Percentiles rank a stretch among this genome's conserved stretches.
phyloP scores from a whole-genome alignment of 148 eudicot species.

The Vaccinium macrocarpon region DNA sequence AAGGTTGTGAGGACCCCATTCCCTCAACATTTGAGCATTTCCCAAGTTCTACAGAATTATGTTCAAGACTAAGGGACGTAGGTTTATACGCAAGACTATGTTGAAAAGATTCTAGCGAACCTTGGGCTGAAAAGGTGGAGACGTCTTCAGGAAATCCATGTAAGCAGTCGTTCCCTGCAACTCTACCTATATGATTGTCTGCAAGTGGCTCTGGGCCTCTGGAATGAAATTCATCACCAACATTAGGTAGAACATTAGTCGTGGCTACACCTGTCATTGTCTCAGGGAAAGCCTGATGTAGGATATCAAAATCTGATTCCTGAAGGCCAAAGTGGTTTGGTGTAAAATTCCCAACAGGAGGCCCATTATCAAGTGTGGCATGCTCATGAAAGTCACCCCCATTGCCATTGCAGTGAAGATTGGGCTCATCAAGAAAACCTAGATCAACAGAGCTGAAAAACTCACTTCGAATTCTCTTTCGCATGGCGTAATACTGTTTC shows the following conservation, averaged over 20 bases:
- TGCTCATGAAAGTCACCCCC: slow-evolving; percentile 36
- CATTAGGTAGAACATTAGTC: slow-evolving; percentile 26
- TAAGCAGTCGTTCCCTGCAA: slow-evolving; percentile 14
- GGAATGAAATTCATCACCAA: slow-evolving; percentile 27
- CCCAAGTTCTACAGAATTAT: slow-evolving; percentile 18
- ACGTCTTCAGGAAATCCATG: slow-evolving; percentile 24
- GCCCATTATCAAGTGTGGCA: slow-evolving; percentile 22
- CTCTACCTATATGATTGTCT: slow-evolving; percentile 25
- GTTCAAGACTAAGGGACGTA: slow-evolving; percentile 21
- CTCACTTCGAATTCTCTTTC: slow-evolving; percentile 66
- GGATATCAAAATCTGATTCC: slow-evolving; percentile 36
- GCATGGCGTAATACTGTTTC: slow-evolving; percentile 66
- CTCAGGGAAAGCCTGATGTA: slow-evolving; percentile 42
- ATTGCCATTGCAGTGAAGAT: slow-evolving; percentile 36
- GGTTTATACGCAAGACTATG: slow-evolving; percentile 14
- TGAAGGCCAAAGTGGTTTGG: slow-evolving; percentile 41
- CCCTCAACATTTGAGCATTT: slow-evolving; percentile 26
- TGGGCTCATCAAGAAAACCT: slow-evolving; percentile 46
- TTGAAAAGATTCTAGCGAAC: slow-evolving; percentile 22
- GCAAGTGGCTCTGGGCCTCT: slow-evolving; percentile 31
- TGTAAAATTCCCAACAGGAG: slow-evolving; percentile 34
- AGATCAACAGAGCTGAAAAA: slow-evolving; percentile 46
- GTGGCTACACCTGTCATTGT: slow-evolving; percentile 23
- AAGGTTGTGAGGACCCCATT: slow-evolving; percentile 21
- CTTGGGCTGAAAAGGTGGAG: slow-evolving; percentile 18